phyloP scores from a whole-genome alignment of 495 filamentous ascomycete species.

The Annulohypoxylon maeteangense region DNA sequence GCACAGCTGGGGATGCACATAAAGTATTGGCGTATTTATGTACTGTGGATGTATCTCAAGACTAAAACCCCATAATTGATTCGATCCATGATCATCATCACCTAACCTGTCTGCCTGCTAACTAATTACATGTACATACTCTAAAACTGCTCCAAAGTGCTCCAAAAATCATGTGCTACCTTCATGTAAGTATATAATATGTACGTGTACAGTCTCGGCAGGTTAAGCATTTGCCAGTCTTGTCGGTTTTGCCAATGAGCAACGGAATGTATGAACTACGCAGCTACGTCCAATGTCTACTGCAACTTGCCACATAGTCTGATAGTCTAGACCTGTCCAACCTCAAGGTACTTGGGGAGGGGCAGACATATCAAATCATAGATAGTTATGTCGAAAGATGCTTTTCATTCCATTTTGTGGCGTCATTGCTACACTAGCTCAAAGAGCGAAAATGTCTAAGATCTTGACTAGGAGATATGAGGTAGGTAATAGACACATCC shows the following conservation, averaged over 20 bases:
- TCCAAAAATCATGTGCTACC: not conserved
- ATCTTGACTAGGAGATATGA: no score
- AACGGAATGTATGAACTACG: not conserved
- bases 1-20: slow-evolving; percentile 7
- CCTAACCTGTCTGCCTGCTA: no score
- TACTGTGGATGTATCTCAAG: not conserved
- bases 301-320: slow-evolving; percentile 21
- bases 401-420: slow-evolving; percentile 1
- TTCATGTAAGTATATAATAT: slow-evolving; percentile 13
- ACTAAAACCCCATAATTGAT: not conserved
- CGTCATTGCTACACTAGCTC: slow-evolving; percentile 7
- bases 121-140: no score
- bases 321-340: slow-evolving; percentile 21
- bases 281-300: slow-evolving; percentile 13
- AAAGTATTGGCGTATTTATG: not conserved
- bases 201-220: slow-evolving; percentile 19
- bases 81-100: slow-evolving; percentile 1
- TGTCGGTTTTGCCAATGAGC: slow-evolving; percentile 17
- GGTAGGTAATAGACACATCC: not conserved
- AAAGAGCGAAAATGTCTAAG: not conserved
- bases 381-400: not conserved
- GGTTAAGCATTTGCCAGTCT: slow-evolving; percentile 18
- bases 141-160: slow-evolving; percentile 4
- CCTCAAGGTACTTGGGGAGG: not conserved
- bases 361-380: not conserved